phyloP scores from a whole-genome alignment of 2,329 filamentous ascomycete species.

The Cryphonectria radicalis region DNA sequence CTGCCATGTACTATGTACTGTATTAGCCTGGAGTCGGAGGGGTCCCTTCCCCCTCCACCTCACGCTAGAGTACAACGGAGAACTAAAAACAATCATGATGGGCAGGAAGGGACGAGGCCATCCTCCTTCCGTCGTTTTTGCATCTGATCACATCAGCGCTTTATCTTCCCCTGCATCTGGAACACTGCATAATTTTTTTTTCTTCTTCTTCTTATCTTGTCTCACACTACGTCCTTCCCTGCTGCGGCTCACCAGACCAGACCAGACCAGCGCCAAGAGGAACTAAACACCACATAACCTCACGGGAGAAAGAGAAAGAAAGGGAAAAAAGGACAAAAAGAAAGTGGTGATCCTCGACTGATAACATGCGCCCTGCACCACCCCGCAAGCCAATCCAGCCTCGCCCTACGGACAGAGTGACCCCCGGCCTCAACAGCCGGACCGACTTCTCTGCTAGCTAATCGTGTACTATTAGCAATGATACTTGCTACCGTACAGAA shows the following conservation, averaged over 20 bases:
- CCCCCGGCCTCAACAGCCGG: background rate
- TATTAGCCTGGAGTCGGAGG: background rate
- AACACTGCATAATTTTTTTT: background rate
- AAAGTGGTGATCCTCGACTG: background rate
- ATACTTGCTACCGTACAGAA: background rate
- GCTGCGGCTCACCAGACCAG: background rate
- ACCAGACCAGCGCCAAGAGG: background rate
- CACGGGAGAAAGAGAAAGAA: background rate
- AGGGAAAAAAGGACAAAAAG: background rate
- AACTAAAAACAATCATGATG: background rate
- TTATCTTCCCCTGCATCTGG: constrained; percentile 13
- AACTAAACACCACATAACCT: background rate
- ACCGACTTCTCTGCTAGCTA: background rate
- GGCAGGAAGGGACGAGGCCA: background rate
- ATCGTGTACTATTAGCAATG: background rate
- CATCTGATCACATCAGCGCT: background rate
- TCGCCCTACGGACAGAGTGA: background rate
- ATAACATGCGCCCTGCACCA: background rate
- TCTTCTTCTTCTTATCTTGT: background rate
- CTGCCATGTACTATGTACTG: background rate
- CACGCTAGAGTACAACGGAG: background rate
- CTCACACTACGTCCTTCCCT: background rate
- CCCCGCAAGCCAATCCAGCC: background rate
- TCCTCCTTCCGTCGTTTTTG: background rate
- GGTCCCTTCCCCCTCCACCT: constrained; percentile 3